Base-by-base conservation (phyloP, 1,139 yeast genomes). In the Hyphopichia wangnamkhiaoensis region DNA sequence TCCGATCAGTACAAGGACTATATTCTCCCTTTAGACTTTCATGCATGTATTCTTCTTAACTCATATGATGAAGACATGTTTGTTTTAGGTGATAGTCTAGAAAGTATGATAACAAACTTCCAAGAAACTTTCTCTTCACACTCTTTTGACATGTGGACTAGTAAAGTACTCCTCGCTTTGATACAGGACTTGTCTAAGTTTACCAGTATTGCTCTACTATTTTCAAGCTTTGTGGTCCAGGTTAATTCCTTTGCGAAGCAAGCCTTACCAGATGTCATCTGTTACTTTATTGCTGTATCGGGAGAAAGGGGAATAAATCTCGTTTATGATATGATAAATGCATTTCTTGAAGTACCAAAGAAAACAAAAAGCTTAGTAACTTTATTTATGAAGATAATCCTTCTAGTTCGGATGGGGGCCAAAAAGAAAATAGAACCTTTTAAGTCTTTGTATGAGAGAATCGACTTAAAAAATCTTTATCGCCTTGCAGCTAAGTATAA, bases 321-420 rank as follows among this genome's bases (percentile, higher is more conserved):
- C 3, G 38, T 56, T 10, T 16, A 31, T 3, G 28, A 31, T 1
- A 33, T 53, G 9, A 37, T 60, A 12, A 36, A 43, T 5, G 44
- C 34, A 6, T 47, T 53, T 41, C 34, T 47, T 14, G 35, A 41
- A 5, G 6, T 46, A 31, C 26, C 38, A 12, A 18, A 31, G 13
- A 23, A 34, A 5, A 40, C 37, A 5, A 51, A 47, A 14, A 43
- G 37, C 4, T 49, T 54, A 3, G 43, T 64, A 5, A 52, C 53
- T 3, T 42, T 73, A 2, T 56, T 79, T 23, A 47, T 76, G 12
- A 57, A 66, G 12, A 49, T 77, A 1, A 49, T 78, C 2, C 53
- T 77, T 4, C 43, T 70, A 14, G 52, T 83, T 1, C 59, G 87
- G 40, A 51, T 71, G 3, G 82, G 79, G 1, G 60, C 68, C 0